Percentiles rank a stretch among this genome's conserved stretches.
Conservation (phyloP, 2,329 filamentous ascomycete species). For the Lachnellula willkommii region DNA sequence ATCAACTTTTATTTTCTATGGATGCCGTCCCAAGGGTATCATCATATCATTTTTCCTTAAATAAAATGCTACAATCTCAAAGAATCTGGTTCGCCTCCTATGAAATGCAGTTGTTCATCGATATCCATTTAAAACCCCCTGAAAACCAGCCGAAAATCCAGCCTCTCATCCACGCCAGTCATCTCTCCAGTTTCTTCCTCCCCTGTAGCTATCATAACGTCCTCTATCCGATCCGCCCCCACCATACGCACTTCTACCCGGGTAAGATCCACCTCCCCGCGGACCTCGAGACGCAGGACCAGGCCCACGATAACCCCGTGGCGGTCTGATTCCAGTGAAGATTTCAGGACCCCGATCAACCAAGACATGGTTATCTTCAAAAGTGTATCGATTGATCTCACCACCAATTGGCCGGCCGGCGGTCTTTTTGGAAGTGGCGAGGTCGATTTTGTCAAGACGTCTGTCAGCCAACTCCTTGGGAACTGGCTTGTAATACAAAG, state of each 20-base stretch:
- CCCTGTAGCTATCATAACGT: constrained; percentile 13
- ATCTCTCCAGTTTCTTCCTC: constrained; percentile 16
- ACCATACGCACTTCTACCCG: not conserved
- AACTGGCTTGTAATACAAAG: constrained; percentile 61
- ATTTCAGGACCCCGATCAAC: constrained; percentile 70
- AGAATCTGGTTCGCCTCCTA: not conserved
- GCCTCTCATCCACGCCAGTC: constrained; percentile 14
- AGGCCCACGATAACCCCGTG: constrained; percentile 37
- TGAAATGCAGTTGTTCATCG: not conserved
- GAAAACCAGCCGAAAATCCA: not conserved
- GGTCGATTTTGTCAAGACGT: constrained; percentile 56
- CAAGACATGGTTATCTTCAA: constrained; percentile 60
- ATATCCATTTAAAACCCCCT: not conserved
- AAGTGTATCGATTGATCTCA: constrained; percentile 60
- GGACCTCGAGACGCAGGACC: constrained; percentile 26
- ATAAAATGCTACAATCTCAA: not conserved
- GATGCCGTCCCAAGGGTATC: not conserved
- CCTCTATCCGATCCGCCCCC: constrained; percentile 2
- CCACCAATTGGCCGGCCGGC: constrained; percentile 35
- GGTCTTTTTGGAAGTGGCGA: constrained; percentile 36
- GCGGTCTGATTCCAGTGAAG: constrained; percentile 58
- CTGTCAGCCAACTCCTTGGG: constrained; percentile 56
- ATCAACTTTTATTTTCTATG: not conserved
- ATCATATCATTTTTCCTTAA: not conserved
- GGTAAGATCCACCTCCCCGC: constrained; percentile 9